Percentiles rank a stretch among this genome's conserved stretches.
Evolutionary conservation across 768 basidiomycete genomes (phyloP).

Genomic region (Lactarius quietus): DNA sequence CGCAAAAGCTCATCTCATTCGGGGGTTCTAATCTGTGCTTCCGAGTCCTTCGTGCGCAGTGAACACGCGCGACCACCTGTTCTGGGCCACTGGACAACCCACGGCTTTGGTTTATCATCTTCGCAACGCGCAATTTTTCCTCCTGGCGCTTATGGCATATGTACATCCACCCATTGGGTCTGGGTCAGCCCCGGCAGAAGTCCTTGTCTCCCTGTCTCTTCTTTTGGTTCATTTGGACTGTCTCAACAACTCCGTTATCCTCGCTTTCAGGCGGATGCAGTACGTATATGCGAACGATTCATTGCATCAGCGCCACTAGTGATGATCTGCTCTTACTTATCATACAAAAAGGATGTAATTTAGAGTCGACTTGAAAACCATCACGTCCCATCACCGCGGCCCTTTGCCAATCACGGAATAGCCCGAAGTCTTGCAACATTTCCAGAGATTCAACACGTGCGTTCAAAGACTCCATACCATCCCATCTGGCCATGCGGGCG

Average conservation of each 20-base stretch:
- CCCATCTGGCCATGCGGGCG: background rate
- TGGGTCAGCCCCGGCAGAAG: background rate
- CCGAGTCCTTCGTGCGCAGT: background rate
- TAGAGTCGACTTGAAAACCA: constrained; percentile 5
- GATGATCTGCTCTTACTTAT: background rate
- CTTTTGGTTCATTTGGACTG: background rate
- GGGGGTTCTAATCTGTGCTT: background rate
- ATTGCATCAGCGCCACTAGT: background rate
- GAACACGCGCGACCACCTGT: background rate
- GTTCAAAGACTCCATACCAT: background rate
- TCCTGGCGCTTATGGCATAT: background rate
- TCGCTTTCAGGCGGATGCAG: background rate
- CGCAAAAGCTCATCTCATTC: background rate
- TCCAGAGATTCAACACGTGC: background rate
- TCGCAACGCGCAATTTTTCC: background rate
- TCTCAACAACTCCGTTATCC: background rate
- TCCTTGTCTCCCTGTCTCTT: background rate
- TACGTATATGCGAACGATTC: background rate
- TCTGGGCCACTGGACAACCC: too few relatives aligned
- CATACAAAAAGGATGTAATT: constrained; percentile 9
- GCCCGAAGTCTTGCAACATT: background rate
- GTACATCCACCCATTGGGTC: background rate
- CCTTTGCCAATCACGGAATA: background rate
- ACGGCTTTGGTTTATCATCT: background rate
- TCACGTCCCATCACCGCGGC: background rate